Evolutionary conservation across 768 basidiomycete species (phyloP), one percentile per base, ranked within the genome.

Genomic region (Melanogaster broomeanus): DNA sequence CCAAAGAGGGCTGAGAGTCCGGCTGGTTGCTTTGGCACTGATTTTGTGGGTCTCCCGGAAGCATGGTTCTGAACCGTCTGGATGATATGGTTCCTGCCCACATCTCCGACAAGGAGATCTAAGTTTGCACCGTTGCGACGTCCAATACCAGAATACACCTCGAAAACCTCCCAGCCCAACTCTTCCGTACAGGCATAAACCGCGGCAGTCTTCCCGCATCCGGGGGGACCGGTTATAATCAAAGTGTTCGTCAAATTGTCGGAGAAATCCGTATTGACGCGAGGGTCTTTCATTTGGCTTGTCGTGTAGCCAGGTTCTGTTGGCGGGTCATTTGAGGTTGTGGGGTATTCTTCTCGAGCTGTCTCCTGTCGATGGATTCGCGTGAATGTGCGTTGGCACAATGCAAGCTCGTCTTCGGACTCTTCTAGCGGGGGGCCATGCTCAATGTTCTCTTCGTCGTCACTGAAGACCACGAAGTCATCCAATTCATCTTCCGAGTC

Each of bases 81-180:
- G 31, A 95, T 85, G 52, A 88, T 78, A 68, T 99, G 97, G 63
- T 97, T 98, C 73, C 83, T 92, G 18, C 93, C 93, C 3, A 95
- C 93, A 53, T 96, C 93, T 13, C 97, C 97, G 42, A 98, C 82
- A 56, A 94, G 77, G 51, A 79, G 77, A 50, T 87, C 84, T 57
- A 99, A 73, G 60, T 83, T 90, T 22, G 83, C 75, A 6, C 89
- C 90, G 53, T 83, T 89, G 31, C 97, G 82, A 62, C 82, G 89
- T n/a, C 94, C 94, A 45, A 95, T 85, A 3, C 97, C 97, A 22
- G 97, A 91, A 71, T 94, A 89, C 12, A 98, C 93, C 67, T 99
- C 97, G 62, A 98, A 97, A 12, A 98, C 84, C 44, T 95, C 91
- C 91, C 92, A 99, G 13, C 87, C 92, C 30, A 99, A 77, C 70